A percentile compares a stretch with the other conserved stretches of the same genome.
These are phyloP conservation scores for Curvularia sp. DNA, from an alignment of 2,329 filamentous ascomycete species.

Conservation along the genomic window DNA sequence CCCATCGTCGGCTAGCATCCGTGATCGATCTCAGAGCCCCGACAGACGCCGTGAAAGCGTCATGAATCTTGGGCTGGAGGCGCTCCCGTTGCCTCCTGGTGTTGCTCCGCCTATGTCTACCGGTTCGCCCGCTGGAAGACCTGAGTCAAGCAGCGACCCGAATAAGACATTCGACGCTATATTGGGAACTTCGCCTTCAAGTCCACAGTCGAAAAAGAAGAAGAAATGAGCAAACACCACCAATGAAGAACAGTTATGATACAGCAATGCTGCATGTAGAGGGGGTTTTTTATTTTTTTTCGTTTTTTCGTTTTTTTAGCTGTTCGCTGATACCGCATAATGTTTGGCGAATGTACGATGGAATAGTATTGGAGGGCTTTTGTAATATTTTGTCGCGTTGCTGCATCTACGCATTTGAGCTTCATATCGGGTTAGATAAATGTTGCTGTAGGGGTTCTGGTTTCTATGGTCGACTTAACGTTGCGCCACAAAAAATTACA, in stretches of 20 bases:
- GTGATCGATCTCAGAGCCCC: constrained; percentile 39
- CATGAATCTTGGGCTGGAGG: constrained; percentile 57
- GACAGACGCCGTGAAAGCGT: constrained; percentile 53
- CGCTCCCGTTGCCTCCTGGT: constrained; percentile 55
- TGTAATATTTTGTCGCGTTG: constrained; percentile 12
- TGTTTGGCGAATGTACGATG: constrained; percentile 9
- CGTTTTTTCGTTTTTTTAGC: constrained; percentile 4
- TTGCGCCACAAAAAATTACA: constrained; percentile 5
- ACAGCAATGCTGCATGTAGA: constrained; percentile 8
- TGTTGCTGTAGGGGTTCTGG: neutral
- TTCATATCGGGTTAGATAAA: constrained; percentile 4
- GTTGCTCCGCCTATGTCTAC: constrained; percentile 49
- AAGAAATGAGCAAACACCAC: constrained; percentile 29
- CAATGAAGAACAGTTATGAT: neutral
- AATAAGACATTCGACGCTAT: constrained; percentile 60
- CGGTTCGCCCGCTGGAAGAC: constrained; percentile 34
- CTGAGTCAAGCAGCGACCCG: constrained; percentile 47
- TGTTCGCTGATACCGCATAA: constrained; percentile 5
- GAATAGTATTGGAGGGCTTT: constrained; percentile 4
- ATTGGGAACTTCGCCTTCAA: constrained; percentile 42
- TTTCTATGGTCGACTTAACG: constrained; percentile 1
- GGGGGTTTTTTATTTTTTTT: too few species aligned
- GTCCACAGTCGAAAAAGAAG: constrained; percentile 43
- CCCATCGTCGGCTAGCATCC: constrained; percentile 24
- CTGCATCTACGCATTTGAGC: constrained; percentile 5